A percentile compares a stretch with the other conserved stretches of the same genome.
These are phyloP conservation scores for Naegleria gruberi DNA, from an alignment of 208 protist species.

Conservation along the genomic window DNA sequence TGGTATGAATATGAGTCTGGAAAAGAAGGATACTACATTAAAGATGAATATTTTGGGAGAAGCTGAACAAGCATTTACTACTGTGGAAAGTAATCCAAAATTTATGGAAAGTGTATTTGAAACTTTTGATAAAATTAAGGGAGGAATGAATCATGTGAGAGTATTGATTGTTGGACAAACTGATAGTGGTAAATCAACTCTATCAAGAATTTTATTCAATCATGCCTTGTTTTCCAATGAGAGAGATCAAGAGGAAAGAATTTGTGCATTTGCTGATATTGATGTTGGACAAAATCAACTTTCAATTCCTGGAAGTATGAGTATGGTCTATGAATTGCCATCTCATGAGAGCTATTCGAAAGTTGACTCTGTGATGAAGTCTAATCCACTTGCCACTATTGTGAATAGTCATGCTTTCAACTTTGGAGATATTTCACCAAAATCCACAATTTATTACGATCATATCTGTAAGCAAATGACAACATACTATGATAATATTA, in stretches of 20 bases:
- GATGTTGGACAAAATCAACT: constrained; percentile 14
- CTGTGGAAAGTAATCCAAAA: neutral
- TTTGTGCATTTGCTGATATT: neutral
- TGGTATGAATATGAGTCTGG: neutral
- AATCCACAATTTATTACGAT: neutral
- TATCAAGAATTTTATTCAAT: constrained; percentile 9
- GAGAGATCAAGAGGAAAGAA: neutral
- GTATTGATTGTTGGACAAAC: neutral
- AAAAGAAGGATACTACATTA: too few relatives aligned
- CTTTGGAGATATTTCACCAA: neutral
- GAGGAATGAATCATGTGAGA: neutral
- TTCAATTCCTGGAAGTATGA: constrained; percentile 2
- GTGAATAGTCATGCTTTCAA: neutral
- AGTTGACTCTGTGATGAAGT: neutral
- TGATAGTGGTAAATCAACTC: neutral
- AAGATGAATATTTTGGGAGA: too few relatives aligned
- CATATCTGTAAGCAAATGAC: neutral
- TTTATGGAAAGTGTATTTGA: neutral
- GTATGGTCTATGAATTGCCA: neutral
- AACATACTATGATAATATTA: neutral
- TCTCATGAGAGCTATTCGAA: neutral
- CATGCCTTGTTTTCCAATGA: neutral
- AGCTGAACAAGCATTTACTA: neutral
- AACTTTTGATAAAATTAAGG: neutral
- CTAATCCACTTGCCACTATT: neutral